phyloP scores from a whole-genome alignment of 805 yeast species.

The Alloascoidea africana region DNA sequence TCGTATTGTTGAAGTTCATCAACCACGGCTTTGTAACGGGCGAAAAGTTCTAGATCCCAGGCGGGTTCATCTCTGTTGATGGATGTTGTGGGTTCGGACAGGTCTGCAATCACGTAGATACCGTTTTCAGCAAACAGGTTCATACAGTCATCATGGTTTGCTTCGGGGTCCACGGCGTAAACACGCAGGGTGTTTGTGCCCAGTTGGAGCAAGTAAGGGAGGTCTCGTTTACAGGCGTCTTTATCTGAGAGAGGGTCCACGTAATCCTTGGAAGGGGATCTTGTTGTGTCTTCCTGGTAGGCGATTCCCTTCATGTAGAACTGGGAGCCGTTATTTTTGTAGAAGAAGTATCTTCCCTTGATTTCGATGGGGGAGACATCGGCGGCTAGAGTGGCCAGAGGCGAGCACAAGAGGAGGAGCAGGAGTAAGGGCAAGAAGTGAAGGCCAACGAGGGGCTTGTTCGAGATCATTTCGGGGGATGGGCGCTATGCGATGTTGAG shows the following conservation, averaged over 20 bases:
- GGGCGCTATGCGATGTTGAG: no score
- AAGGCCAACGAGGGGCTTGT: slow-evolving; percentile 20
- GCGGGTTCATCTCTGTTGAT: slow-evolving; percentile 46
- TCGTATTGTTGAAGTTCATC: slow-evolving; percentile 56
- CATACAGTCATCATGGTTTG: slow-evolving; percentile 63
- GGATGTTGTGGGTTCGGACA: slow-evolving; percentile 50
- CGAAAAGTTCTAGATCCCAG: slow-evolving; percentile 48
- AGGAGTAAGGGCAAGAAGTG: slow-evolving; percentile 9
- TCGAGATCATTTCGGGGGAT: no score
- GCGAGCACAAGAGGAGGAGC: slow-evolving; percentile 8
- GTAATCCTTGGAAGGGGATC: slow-evolving; percentile 31
- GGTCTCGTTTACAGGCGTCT: slow-evolving; percentile 50
- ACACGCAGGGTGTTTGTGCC: slow-evolving; percentile 63
- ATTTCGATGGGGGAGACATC: slow-evolving; percentile 53
- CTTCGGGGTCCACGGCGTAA: slow-evolving; percentile 50
- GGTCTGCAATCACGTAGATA: slow-evolving; percentile 68
- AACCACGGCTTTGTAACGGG: slow-evolving; percentile 56
- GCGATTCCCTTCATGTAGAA: slow-evolving; percentile 70
- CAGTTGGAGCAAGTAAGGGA: slow-evolving; percentile 49
- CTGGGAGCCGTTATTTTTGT: slow-evolving; percentile 63
- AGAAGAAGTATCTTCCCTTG: slow-evolving; percentile 67
- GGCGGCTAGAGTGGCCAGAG: slow-evolving; percentile 16
- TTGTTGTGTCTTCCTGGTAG: slow-evolving; percentile 53
- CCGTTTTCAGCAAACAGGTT: slow-evolving; percentile 51
- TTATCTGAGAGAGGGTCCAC: slow-evolving; percentile 60